A percentile compares a stretch with the other conserved stretches of the same genome.
Conservation (phyloP, 2,329 filamentous ascomycete genomes). For the Fusarium anguioides region DNA sequence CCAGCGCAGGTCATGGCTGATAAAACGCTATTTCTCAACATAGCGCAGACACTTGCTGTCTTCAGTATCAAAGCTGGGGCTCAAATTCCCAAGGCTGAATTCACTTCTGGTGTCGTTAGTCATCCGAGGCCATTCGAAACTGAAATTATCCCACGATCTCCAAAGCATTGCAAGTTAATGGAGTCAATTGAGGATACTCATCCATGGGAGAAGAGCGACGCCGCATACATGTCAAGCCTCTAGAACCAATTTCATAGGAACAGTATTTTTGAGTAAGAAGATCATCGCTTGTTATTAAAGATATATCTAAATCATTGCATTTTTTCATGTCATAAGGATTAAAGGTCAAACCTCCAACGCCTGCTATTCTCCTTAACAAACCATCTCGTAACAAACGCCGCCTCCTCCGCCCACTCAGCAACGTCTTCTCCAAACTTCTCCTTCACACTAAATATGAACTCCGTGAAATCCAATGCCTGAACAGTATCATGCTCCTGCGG, state of each 20-base stretch:
- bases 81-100: neutral
- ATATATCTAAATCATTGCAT: conserved; percentile 7
- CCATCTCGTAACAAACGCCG: conserved; percentile 49
- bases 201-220: conserved; percentile 34
- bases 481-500: conserved; percentile 43
- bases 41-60: conserved; percentile 57
- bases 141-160: conserved; percentile 19
- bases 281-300: conserved; percentile 18
- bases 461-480: conserved; percentile 43
- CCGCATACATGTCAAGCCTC: neutral
- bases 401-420: conserved; percentile 49
- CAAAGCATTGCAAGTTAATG: conserved; percentile 11
- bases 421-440: conserved; percentile 42
- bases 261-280: neutral
- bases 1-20: conserved; percentile 47
- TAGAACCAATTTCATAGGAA: neutral
- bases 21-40: conserved; percentile 46
- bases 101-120: conserved; percentile 30
- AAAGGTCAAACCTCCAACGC: conserved; percentile 48
- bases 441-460: conserved; percentile 43
- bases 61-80: conserved; percentile 51
- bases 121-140: conserved; percentile 22
- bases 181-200: conserved; percentile 9
- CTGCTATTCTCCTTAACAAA: conserved; percentile 52
- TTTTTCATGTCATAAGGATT: conserved; percentile 12